Base-by-base conservation (phyloP, 2,329 filamentous ascomycete genomes). In the Fusarium sp. region DNA sequence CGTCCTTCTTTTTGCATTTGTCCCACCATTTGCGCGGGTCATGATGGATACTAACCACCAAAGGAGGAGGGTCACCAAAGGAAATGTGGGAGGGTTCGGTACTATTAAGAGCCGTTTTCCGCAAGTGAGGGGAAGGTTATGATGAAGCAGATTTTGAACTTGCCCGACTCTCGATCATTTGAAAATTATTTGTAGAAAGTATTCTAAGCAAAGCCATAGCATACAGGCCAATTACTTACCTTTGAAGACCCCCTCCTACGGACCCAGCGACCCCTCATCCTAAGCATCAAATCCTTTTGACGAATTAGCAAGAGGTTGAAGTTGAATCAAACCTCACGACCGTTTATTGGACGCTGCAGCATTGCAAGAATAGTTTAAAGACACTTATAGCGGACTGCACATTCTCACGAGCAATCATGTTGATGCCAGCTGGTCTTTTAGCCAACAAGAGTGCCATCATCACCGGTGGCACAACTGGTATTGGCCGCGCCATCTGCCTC, bases 381-480 rank as follows among this genome's bases (percentile, higher is more conserved):
- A 36, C 20, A 39, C 19, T 30, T 14, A 47, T 24, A 51, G 28
- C 14, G 8, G 7, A 46, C 26, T 43, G 21, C 38, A 20, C 51
- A 47, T 43, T 38, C n/a, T 28, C 42, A 62, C 32, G 44, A 39
- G 23, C 43, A 46, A 38, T 30, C 58, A 85, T 85, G 83, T 75
- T 82, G 45, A 74, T 80, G 43, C 73, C 79, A 19, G 82, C 82
- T 21, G 75, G 76, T 68, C 85, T 96, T 70, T 88, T 96, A 57
- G 76, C 81, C 54, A 88, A 87, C 77, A 96, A 96, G 79, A 90
- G 89, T 14, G 92, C 92, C 78, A 91, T 93, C 76, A 93, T 97
- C 73, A 97, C 93, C 1, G 93, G 94, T 67, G 93, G 92, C 57
- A 90, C 91, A 5, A 96, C 93, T 2, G 93, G 93, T 55, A 97